Evolutionary conservation across 2,329 filamentous ascomycete genomes (phyloP).

Genomic region (Ophiosphaerella herpotricha): DNA sequence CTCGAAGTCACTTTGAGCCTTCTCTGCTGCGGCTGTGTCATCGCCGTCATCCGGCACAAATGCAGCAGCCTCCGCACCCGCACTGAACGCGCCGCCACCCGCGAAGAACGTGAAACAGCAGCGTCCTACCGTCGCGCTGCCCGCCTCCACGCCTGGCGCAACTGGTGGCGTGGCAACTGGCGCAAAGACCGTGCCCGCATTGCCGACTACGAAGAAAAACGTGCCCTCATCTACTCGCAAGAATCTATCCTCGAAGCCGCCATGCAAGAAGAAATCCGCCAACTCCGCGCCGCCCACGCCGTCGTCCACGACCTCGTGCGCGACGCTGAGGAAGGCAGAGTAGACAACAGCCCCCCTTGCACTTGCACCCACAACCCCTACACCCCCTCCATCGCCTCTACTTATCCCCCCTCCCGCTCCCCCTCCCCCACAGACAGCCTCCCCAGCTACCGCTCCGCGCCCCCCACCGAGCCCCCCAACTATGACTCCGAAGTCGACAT

Average conservation of each 20-base stretch:
- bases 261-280: constrained; percentile 53
- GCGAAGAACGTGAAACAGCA: constrained; percentile 59
- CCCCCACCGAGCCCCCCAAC: constrained; percentile 45
- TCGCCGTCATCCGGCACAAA: constrained; percentile 52
- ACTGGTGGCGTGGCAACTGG: constrained; percentile 54
- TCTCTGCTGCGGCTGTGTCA: constrained; percentile 51
- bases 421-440: constrained; percentile 47
- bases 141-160: constrained; percentile 55
- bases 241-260: constrained; percentile 52
- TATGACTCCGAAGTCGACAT: constrained; percentile 50
- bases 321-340: constrained; percentile 45
- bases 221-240: constrained; percentile 52
- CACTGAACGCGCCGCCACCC: constrained; percentile 58
- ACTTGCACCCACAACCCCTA: constrained; percentile 25
- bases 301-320: constrained; percentile 56
- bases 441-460: constrained; percentile 52
- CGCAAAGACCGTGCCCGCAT: constrained; percentile 37
- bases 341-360: constrained; percentile 8
- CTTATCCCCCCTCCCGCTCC: constrained; percentile 42
- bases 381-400: constrained; percentile 35
- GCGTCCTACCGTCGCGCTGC: constrained; percentile 60
- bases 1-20: constrained; percentile 52
- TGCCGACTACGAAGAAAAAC: constrained; percentile 58
- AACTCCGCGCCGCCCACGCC: constrained; percentile 57
- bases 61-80: constrained; percentile 56